Conservation (phyloP, 2,329 filamentous ascomycete genomes). For the Ophiostoma quercus region DNA sequence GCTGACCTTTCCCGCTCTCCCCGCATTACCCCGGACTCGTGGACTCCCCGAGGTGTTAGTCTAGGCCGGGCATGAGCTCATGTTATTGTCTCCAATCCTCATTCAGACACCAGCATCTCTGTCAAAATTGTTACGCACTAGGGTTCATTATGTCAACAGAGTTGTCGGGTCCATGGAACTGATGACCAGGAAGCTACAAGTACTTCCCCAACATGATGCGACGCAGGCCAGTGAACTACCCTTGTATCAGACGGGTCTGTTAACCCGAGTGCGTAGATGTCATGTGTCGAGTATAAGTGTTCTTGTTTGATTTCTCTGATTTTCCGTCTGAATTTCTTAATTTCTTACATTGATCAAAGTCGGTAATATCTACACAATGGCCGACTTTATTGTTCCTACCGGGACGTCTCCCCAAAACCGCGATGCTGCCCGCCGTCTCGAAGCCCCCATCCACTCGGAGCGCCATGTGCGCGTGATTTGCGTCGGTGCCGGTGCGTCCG, state of each 20-base stretch:
- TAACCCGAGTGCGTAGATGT: not conserved
- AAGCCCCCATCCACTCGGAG: slow-evolving; percentile 27
- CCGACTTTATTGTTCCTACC: slow-evolving; percentile 16
- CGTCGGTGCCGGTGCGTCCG: slow-evolving; percentile 46
- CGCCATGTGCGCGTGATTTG: slow-evolving; percentile 35
- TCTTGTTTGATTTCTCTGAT: not conserved
- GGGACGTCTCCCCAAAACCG: not conserved
- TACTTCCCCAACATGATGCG: not conserved
- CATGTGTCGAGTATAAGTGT: not conserved
- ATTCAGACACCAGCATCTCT: too few species aligned
- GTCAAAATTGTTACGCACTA: too few species aligned
- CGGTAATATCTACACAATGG: slow-evolving; percentile 18
- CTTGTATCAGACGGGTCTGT: not conserved
- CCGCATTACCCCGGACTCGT: not conserved
- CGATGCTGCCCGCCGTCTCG: slow-evolving; percentile 24
- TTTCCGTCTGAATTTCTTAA: not conserved
- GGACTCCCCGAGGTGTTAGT: not conserved
- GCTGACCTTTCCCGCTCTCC: slow-evolving; percentile 6
- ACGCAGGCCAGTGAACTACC: not conserved
- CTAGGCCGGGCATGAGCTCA: not conserved
- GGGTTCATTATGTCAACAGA: not conserved
- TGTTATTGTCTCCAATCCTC: not conserved
- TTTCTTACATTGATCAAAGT: not conserved
- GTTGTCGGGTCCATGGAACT: too few species aligned
- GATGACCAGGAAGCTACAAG: not conserved